These are phyloP conservation scores for Pythium vanterpoolii DNA, from an alignment of 352 stramenopile species.

Conservation along the genomic window DNA sequence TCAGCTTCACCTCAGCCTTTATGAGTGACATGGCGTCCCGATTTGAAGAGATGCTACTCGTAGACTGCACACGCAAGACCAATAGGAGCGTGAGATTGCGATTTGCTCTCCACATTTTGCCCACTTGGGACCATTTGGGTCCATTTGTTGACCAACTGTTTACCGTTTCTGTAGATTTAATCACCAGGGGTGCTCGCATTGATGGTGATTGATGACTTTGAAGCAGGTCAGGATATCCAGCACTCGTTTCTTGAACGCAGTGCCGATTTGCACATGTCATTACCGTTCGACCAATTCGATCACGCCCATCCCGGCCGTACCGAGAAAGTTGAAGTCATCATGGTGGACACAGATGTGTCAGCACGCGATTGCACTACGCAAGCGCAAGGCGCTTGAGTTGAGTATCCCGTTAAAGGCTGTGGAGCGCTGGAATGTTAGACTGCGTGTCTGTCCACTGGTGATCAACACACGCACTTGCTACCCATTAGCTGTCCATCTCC, in stretches of 20 bases:
- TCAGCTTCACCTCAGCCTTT: not conserved
- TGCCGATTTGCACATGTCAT: constrained; percentile 22
- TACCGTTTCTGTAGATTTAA: too few species aligned
- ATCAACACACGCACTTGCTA: too few species aligned
- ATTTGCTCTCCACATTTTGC: too few species aligned
- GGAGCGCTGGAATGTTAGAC: constrained; percentile 14
- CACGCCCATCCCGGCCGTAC: not conserved
- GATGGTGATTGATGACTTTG: not conserved
- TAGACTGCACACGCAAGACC: not conserved
- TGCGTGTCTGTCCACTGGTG: too few species aligned
- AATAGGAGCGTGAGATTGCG: too few species aligned
- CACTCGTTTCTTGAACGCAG: not conserved
- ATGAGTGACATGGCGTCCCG: not conserved
- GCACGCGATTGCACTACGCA: constrained; percentile 6
- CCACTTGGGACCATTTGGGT: too few species aligned
- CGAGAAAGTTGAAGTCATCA: constrained; percentile 14
- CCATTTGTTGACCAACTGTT: not conserved
- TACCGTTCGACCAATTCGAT: constrained; percentile 17
- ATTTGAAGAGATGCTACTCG: not conserved
- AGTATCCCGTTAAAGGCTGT: constrained; percentile 21
- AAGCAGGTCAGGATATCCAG: not conserved
- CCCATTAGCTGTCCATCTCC: too few species aligned
- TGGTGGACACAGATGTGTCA: constrained; percentile 23
- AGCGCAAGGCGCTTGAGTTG: constrained; percentile 14
- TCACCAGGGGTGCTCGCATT: too few species aligned